These are phyloP conservation scores for Sporopachydermia cereana DNA, from an alignment of 1,139 yeast species.

Conservation along the genomic window DNA sequence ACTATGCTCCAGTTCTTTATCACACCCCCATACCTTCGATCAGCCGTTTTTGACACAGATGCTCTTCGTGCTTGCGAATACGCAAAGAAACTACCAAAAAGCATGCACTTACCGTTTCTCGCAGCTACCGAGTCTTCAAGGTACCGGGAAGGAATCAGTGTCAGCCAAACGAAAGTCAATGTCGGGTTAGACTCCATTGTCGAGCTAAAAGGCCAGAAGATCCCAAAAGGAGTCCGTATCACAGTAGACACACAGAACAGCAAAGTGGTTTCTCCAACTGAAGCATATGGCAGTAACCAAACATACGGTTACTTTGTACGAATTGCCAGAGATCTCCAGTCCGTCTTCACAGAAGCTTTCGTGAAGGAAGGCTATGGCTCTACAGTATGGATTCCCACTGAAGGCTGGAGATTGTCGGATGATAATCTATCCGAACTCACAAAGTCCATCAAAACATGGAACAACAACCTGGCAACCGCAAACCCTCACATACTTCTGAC, in stretches of 20 bases:
- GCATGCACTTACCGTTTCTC: conserved; percentile 69
- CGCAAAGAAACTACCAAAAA: conserved; percentile 61
- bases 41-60: conserved; percentile 43
- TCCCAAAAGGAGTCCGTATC: conserved; percentile 71
- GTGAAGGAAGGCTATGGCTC: conserved; percentile 60
- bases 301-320: conserved; percentile 70
- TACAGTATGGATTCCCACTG: conserved; percentile 54
- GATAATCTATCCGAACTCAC: conserved; percentile 28
- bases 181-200: conserved; percentile 51
- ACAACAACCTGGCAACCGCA: neutral
- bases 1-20: conserved; percentile 68
- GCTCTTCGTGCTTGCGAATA: conserved; percentile 39
- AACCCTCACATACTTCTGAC: conserved; percentile 5
- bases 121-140: conserved; percentile 23
- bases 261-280: conserved; percentile 56
- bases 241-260: conserved; percentile 58
- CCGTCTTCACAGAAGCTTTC: conserved; percentile 60
- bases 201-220: conserved; percentile 46
- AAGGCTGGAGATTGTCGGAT: conserved; percentile 26
- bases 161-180: conserved; percentile 37
- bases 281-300: conserved; percentile 49
- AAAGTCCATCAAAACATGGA: conserved; percentile 15
- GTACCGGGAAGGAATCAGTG: conserved; percentile 15
- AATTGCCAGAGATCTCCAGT: conserved; percentile 45
- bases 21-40: conserved; percentile 75